phyloP scores from a whole-genome alignment of 2,329 filamentous ascomycete genomes.

The Penicillium nordicum region DNA sequence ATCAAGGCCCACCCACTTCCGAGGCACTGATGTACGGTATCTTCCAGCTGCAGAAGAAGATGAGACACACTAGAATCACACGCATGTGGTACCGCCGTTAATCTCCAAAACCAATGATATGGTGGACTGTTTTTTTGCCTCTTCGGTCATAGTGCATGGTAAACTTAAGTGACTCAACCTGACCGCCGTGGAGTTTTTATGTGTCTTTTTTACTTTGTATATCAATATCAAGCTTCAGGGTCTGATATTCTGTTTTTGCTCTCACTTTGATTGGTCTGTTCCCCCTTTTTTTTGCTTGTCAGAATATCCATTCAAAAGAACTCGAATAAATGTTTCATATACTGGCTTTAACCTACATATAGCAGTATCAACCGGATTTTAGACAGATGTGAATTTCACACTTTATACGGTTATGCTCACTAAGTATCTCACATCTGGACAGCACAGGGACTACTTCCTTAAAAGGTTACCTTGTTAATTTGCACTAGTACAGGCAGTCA shows the following conservation, averaged over 20 bases:
- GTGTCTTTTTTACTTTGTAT: constrained; percentile 23
- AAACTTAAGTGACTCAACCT: constrained; percentile 15
- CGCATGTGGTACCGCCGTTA: constrained; percentile 58
- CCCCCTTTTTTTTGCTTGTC: constrained; percentile 1
- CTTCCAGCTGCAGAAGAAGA: constrained; percentile 78
- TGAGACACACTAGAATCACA: constrained; percentile 58
- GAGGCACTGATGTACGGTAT: constrained; percentile 62
- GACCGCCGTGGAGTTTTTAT: constrained; percentile 22
- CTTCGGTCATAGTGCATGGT: constrained; percentile 14
- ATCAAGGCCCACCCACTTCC: constrained; percentile 50
- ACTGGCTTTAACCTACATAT: background rate
- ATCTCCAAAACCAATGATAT: constrained; percentile 6
- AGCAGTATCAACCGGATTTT: background rate
- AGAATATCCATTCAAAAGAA: constrained; percentile 18
- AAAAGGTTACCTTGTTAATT: too few relatives aligned
- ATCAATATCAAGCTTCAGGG: constrained; percentile 15
- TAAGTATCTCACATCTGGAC: too few relatives aligned
- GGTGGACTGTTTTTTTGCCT: constrained; percentile 10
- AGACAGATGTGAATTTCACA: background rate
- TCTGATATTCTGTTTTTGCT: constrained; percentile 6
- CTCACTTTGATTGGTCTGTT: constrained; percentile 2
- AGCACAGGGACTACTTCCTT: too few relatives aligned
- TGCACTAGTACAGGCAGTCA: too few relatives aligned
- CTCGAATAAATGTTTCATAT: background rate
- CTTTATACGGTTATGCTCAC: background rate